Conservation (phyloP, 805 yeast genomes). For the Myxozyma lipomycoides region DNA sequence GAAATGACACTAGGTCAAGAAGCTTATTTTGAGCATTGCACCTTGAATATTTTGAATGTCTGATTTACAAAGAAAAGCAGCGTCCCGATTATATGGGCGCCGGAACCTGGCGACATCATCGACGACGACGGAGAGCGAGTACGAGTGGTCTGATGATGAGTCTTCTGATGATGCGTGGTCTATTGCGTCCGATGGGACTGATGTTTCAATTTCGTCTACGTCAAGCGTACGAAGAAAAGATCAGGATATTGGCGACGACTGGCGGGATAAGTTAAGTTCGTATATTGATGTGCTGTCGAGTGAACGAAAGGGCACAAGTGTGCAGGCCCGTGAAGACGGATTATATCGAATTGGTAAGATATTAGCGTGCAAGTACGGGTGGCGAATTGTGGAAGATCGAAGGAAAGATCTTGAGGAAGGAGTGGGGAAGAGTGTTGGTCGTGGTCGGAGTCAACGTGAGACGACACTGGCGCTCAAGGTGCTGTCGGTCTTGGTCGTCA, state of each 20-base stretch:
- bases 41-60: too few relatives aligned
- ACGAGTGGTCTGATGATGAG: conserved; percentile 17
- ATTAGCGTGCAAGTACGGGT: conserved; percentile 21
- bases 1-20: too few relatives aligned
- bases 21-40: too few relatives aligned
- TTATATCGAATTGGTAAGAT: conserved; percentile 16
- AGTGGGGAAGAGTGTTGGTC: conserved; percentile 6
- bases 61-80: conserved; percentile 18
- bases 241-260: conserved; percentile 16
- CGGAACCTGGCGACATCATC: background rate
- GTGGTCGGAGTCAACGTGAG: conserved; percentile 14
- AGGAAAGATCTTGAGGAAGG: conserved; percentile 21
- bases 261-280: conserved; percentile 20
- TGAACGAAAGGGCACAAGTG: conserved; percentile 19
- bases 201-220: conserved; percentile 18
- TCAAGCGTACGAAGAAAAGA: conserved; percentile 14
- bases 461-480: conserved; percentile 12
- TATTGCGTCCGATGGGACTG: conserved; percentile 17
- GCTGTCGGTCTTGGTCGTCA: conserved; percentile 3
- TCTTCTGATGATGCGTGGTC: conserved; percentile 24
- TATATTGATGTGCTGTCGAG: conserved; percentile 17
- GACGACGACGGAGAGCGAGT: background rate
- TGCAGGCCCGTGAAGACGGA: conserved; percentile 20
- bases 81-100: conserved; percentile 13
- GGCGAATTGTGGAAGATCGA: conserved; percentile 19